phyloP scores from a whole-genome alignment of 2,329 filamentous ascomycete genomes.

The Drechslerella coelobrocha region DNA sequence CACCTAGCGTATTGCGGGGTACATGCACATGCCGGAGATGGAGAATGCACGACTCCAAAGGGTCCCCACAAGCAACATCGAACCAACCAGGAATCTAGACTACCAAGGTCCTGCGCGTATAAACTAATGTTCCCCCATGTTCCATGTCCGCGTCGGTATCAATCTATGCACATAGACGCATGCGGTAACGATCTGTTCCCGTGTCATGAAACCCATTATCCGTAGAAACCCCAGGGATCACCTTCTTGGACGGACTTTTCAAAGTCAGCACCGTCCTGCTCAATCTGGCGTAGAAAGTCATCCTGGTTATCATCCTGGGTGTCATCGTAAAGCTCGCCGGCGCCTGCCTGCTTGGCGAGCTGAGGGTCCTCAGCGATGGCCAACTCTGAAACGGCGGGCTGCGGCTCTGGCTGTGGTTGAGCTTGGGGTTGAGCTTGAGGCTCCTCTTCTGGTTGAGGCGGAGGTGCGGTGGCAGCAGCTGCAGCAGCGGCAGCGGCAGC shows the following conservation, averaged over 20 bases:
- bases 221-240: slow-evolving; percentile 45
- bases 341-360: slow-evolving; percentile 10
- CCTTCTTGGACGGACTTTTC: slow-evolving; percentile 41
- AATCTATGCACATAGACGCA: background rate
- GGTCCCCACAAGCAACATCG: slow-evolving; percentile 9
- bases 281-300: slow-evolving; percentile 44
- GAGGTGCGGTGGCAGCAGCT: background rate
- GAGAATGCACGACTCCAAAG: background rate
- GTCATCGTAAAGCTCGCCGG: slow-evolving; percentile 27
- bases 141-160: background rate
- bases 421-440: background rate
- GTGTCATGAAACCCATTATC: slow-evolving; percentile 5
- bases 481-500: background rate
- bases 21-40: background rate
- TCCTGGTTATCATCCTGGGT: slow-evolving; percentile 39
- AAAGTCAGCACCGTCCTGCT: slow-evolving; percentile 48
- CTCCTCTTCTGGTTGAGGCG: background rate
- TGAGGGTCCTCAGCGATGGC: slow-evolving; percentile 15
- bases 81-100: slow-evolving; percentile 9
- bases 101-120: background rate
- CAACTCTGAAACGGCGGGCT: background rate
- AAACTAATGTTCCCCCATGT: background rate
- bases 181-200: background rate
- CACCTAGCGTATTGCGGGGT: slow-evolving; percentile 48
- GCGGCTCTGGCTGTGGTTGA: background rate